Base-by-base conservation (phyloP, 1,139 yeast species). In the Lodderomyces beijingensis region DNA sequence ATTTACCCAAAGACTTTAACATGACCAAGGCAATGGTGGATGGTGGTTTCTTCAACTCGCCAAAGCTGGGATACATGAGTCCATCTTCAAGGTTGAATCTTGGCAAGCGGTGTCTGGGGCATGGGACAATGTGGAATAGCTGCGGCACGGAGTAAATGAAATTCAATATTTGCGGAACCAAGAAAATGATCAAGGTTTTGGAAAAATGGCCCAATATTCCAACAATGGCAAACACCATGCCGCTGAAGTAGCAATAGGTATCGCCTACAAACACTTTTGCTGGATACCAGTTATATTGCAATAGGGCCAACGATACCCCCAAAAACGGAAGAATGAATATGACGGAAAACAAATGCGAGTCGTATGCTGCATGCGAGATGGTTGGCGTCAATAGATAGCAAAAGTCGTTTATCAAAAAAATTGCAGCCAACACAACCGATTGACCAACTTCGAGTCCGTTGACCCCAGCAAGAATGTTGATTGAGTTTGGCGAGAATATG, bases 381-480 rank as follows among this genome's bases (percentile, higher is more conserved):
- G 51, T 47, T 12, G 55, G 35, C 7, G 67, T 53, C 10, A 74
- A 48, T 36, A 88, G 59, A 55, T 88, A 91, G 49, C 85, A 70
- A 16, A 71, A 51, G 55, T 91, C 98, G 57, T 91, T 91, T 29
- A 79, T 47, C 21, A 91, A 61, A 35, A 91, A 72, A 22, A 87
- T 69, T 0, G 77, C 34, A 0, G 87, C 88, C 38, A 91, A 66
- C 0, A 91, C 81, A 10, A 91, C 70, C 22, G 94, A 79, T 57
- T 91, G 98, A 15, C 97, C 97, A 9, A 88, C 97, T 57, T 91
- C 99, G 28, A 91, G 67, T 0, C 99, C 99, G 54, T 91, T 91
- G 34, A 91, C 76, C 3, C 99, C 99, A 0, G 99, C 99, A 30
- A 89, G 66, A 35, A 91, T 91, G 55, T 91, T 91, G 57, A 91